Conservation (phyloP, 768 basidiomycete species). For the Mycena metata region DNA sequence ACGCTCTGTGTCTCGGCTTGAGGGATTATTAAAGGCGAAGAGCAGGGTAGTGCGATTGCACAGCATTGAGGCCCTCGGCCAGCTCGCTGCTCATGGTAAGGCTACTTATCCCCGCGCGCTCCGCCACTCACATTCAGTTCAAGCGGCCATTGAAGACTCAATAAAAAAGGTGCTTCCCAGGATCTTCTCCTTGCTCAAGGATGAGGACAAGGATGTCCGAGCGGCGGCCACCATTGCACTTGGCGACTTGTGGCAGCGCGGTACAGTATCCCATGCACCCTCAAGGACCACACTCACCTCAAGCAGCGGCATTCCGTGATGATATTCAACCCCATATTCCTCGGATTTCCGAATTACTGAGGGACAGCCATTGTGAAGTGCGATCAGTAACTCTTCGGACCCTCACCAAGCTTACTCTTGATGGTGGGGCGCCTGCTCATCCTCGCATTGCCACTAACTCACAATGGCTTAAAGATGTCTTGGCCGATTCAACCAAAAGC, state of each 20-base stretch:
- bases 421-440: too few species aligned
- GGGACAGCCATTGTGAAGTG: background rate
- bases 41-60: too few species aligned
- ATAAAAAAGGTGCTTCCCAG: background rate
- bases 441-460: too few species aligned
- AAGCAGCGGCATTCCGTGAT: too few species aligned
- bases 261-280: too few species aligned
- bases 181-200: background rate
- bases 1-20: too few species aligned
- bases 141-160: background rate
- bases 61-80: too few species aligned
- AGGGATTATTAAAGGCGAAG: too few species aligned
- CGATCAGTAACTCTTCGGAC: background rate
- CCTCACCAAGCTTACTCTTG: background rate
- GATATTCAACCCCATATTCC: too few species aligned
- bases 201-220: background rate
- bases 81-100: too few species aligned
- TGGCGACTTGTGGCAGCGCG: background rate
- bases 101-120: background rate
- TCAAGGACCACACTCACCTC: too few species aligned
- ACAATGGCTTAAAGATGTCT: too few species aligned
- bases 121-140: background rate
- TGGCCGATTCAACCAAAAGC: constrained; percentile 1
- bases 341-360: background rate
- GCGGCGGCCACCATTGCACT: background rate